phyloP scores from a whole-genome alignment of 306 rosid genomes.

The Quercus agrifolia region DNA sequence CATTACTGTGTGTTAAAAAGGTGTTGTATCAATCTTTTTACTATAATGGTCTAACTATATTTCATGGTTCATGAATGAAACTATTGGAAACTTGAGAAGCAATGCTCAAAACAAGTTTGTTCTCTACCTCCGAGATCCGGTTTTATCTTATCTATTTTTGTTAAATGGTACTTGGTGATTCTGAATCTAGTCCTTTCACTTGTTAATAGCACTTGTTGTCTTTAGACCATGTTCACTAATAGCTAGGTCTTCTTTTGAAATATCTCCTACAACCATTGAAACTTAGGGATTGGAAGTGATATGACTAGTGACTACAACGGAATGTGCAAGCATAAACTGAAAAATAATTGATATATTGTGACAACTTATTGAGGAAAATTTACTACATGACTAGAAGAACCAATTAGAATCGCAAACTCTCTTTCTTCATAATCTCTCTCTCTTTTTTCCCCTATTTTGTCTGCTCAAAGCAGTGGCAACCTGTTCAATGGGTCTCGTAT shows the following conservation, averaged over 20 bases:
- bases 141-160: neutral
- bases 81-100: neutral
- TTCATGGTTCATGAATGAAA: neutral
- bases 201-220: neutral
- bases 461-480: too few species aligned
- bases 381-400: too few species aligned
- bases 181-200: neutral
- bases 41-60: neutral
- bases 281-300: too few species aligned
- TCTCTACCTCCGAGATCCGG: too few species aligned
- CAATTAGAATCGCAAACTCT: too few species aligned
- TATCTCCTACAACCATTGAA: neutral
- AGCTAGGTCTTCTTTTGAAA: neutral
- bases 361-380: too few species aligned
- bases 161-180: neutral
- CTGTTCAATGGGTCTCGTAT: too few species aligned
- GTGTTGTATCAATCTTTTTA: neutral
- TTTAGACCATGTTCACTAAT: neutral
- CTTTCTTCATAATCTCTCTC: too few species aligned
- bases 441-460: too few species aligned
- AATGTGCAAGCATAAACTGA: too few species aligned
- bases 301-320: too few species aligned
- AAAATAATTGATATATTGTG: too few species aligned
- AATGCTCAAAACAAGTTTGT: neutral
- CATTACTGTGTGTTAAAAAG: neutral